phyloP scores from a whole-genome alignment of 768 basidiomycete species.

The Boletus rubescentipes region DNA sequence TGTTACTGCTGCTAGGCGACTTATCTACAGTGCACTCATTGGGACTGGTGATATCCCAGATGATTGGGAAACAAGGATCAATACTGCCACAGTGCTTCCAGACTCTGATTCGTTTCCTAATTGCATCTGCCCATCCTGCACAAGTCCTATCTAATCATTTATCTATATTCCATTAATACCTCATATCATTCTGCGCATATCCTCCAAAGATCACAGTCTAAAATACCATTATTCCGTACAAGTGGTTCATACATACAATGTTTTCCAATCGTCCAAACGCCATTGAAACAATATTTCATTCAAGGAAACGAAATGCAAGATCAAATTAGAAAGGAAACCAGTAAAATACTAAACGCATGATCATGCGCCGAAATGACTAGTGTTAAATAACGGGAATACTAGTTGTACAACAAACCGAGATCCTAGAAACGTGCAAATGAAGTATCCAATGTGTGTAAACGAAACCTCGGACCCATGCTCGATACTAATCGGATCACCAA shows the following conservation, averaged over 20 bases:
- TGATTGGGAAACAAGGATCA: slow-evolving; percentile 40
- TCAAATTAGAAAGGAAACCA: slow-evolving; percentile 13
- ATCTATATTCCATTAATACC: not conserved
- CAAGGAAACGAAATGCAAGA: not conserved
- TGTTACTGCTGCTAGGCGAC: slow-evolving; percentile 46
- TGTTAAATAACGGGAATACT: slow-evolving; percentile 8
- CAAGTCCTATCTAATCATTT: slow-evolving; percentile 39
- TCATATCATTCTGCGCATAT: not conserved
- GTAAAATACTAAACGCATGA: slow-evolving; percentile 8
- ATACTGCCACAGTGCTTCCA: slow-evolving; percentile 23
- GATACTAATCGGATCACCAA: not conserved
- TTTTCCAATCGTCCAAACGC: not conserved
- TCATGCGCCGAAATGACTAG: slow-evolving; percentile 1
- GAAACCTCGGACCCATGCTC: slow-evolving; percentile 1
- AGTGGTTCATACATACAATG: not conserved
- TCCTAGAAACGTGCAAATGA: slow-evolving; percentile 2
- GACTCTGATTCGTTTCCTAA: slow-evolving; percentile 23
- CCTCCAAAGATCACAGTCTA: not conserved
- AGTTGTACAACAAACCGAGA: slow-evolving; percentile 17
- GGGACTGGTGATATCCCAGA: slow-evolving; percentile 32
- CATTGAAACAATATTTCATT: not conserved
- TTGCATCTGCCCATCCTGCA: slow-evolving; percentile 44
- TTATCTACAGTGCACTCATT: slow-evolving; percentile 43
- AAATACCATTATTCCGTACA: not conserved
- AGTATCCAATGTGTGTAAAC: slow-evolving; percentile 6